Evolutionary conservation across 305 asterid genomes (phyloP), one percentile per base, ranked within the genome.

Genomic region (Rubia occidens): DNA sequence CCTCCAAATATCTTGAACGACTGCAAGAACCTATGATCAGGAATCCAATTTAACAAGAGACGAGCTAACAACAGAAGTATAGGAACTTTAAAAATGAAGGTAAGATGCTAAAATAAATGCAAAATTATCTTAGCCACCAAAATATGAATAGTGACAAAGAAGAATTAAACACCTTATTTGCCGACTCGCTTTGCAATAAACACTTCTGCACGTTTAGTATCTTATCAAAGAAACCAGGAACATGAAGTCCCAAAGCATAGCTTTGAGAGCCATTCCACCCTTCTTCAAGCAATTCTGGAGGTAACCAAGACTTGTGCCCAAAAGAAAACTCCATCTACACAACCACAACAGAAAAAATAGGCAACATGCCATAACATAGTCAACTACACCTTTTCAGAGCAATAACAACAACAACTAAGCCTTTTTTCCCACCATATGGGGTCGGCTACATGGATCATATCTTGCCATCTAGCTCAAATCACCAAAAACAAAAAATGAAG

Each of bases 261-360:
- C 54, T 76, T 49, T 76, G 55, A 62, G 78, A 81, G 69, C 77
- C 89, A 67, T 82, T 76, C 71, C 53, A 10, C 70, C 85, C 88
- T 72, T 80, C 86, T 53, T 79, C 81, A 59, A 90, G 74, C 55
- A 78, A 71, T 71, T 94, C 96, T 43, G 68, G 80, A 64, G 97
- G 96, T 65, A 94, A 82, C 98, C 98, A 94, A 70, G 80, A 84
- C 80, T 81, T 88, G 81, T 86, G 77, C 67, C 98, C 95, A 72
- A 87, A 94, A 26, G 98, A 94, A 82, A 94, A 90, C 74, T 94
- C 98, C 98, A 94, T 94, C 98, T 94, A 79, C 82, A 79, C 72
- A 67, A 72, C 53, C 72, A 76, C n/a, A 72, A 20, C 60, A 13
- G 47, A 29, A 24, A 59, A 59, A 26, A 18, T 32, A 60, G 55